Evolutionary conservation across 306 rosid species (phyloP).

Genomic region (Citrullus amarus): DNA sequence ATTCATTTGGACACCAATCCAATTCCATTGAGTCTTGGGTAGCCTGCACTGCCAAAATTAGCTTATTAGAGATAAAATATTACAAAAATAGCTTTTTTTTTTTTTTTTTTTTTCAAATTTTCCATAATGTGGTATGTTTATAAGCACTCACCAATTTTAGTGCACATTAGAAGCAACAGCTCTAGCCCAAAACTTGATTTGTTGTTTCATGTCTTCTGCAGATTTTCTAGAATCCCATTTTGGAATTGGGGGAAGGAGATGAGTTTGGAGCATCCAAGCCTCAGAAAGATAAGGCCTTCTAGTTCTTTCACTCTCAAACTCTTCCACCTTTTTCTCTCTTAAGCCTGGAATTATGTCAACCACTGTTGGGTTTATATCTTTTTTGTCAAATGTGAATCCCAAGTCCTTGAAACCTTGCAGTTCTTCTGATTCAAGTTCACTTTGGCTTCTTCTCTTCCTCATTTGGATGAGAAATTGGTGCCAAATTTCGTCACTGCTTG

Average conservation of each 20-base stretch:
- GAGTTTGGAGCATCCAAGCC: slow-evolving; percentile 62
- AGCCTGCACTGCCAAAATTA: neutral
- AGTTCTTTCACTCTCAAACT: slow-evolving; percentile 28
- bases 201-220: slow-evolving; percentile 51
- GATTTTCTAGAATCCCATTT: slow-evolving; percentile 38
- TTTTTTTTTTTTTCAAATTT: neutral
- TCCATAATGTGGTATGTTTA: neutral
- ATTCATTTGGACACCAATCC: neutral
- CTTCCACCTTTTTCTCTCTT: slow-evolving; percentile 43
- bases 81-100: neutral
- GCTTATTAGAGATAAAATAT: neutral
- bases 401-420: slow-evolving; percentile 88
- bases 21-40: neutral
- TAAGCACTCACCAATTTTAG: neutral
- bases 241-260: slow-evolving; percentile 44
- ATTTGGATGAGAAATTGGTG: slow-evolving; percentile 22
- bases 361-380: slow-evolving; percentile 40
- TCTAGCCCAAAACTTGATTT: slow-evolving; percentile 89
- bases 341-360: slow-evolving; percentile 76
- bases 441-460: slow-evolving; percentile 46
- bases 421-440: slow-evolving; percentile 74
- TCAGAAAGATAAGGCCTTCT: slow-evolving; percentile 85
- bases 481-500: slow-evolving; percentile 33
- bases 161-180: slow-evolving; percentile 65
- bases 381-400: slow-evolving; percentile 78